phyloP scores from a whole-genome alignment of 208 protist genomes.

The Wallacemonas rigidus region DNA sequence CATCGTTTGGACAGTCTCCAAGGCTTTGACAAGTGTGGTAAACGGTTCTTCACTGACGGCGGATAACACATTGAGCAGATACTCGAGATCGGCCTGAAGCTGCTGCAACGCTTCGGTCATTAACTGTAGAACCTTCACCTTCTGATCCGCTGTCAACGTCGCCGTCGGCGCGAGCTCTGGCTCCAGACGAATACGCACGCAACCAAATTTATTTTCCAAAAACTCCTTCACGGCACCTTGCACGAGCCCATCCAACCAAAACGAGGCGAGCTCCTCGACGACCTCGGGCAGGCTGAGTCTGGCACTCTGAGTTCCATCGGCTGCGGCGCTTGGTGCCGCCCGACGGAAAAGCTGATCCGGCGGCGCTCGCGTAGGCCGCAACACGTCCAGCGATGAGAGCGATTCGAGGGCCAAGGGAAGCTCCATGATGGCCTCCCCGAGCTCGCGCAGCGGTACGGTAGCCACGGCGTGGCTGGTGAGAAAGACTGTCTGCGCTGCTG shows the following conservation, averaged over 20 bases:
- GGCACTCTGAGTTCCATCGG: too few relatives aligned
- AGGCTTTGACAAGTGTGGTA: constrained; percentile 41
- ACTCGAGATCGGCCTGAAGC: constrained; percentile 66
- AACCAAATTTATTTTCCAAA: constrained; percentile 54
- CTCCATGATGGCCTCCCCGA: constrained; percentile 86
- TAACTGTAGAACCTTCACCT: constrained; percentile 8
- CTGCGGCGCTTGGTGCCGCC: too few relatives aligned
- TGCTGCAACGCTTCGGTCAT: constrained; percentile 56
- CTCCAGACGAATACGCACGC: constrained; percentile 26
- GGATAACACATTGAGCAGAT: constrained; percentile 72
- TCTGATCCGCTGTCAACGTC: neutral
- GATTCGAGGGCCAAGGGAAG: constrained; percentile 73
- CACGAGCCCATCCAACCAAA: constrained; percentile 73
- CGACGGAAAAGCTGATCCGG: too few relatives aligned
- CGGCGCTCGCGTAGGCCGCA: neutral
- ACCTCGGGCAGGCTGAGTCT: constrained; percentile 32
- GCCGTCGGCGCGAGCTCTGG: neutral
- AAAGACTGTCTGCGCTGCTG: constrained; percentile 23
- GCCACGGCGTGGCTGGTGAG: constrained; percentile 39
- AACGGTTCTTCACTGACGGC: constrained; percentile 79
- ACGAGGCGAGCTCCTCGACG: constrained; percentile 57
- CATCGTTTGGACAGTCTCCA: constrained; percentile 42
- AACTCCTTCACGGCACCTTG: constrained; percentile 48
- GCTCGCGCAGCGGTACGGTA: constrained; percentile 50
- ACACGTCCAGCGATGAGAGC: constrained; percentile 28